A percentile compares a stretch with the other conserved stretches of the same genome.
phyloP scores from a whole-genome alignment of 139 green algal genomes.

The Chlamydomonas sp. region DNA sequence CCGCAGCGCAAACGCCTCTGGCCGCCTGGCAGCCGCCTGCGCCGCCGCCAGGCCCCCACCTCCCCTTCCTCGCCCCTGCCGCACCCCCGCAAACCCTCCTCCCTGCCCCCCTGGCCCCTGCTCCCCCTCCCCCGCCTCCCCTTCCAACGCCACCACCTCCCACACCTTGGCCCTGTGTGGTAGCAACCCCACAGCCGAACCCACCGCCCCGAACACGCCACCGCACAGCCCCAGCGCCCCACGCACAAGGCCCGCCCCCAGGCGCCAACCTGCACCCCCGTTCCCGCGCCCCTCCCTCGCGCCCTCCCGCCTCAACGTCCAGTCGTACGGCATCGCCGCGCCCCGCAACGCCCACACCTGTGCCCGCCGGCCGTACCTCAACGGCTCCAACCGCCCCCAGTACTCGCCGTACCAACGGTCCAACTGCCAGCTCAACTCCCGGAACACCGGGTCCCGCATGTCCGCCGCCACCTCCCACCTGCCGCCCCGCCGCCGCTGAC shows the following conservation, averaged over 20 bases:
- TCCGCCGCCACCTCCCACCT: neutral
- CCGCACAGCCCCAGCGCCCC: neutral
- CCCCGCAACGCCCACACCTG: constrained; percentile 7
- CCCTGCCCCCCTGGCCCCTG: neutral
- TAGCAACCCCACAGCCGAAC: neutral
- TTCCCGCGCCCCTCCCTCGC: neutral
- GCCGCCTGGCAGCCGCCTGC: neutral
- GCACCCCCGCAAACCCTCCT: neutral
- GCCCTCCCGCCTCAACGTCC: neutral
- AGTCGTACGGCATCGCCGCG: neutral
- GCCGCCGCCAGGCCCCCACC: constrained; percentile 2
- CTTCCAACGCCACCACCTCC: neutral
- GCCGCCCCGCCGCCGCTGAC: too few species aligned
- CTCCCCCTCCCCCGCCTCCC: neutral
- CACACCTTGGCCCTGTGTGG: neutral
- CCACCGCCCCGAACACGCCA: too few species aligned
- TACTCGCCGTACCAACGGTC: constrained; percentile 9
- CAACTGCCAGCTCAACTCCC: neutral
- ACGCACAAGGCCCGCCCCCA: neutral
- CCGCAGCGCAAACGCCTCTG: constrained; percentile 1
- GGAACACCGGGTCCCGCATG: neutral
- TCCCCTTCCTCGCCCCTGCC: neutral
- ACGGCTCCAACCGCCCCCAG: neutral
- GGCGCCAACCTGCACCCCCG: neutral
- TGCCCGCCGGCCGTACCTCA: neutral